These are phyloP conservation scores for Oemleria cerasiformis DNA, from an alignment of 306 rosid genomes.

Conservation along the genomic window DNA sequence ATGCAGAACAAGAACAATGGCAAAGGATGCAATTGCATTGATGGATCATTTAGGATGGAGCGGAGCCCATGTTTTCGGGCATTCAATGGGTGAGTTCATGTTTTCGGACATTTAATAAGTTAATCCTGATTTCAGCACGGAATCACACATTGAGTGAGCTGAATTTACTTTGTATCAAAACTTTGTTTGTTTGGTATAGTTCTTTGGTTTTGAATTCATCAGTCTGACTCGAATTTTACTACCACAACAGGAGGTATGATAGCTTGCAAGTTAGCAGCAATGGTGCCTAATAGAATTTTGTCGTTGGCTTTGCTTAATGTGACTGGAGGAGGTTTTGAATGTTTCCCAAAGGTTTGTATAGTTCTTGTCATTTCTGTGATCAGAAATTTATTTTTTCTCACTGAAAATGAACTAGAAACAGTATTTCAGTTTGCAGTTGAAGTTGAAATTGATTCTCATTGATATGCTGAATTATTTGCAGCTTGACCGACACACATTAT, in stretches of 20 bases:
- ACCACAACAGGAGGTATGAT: slow-evolving; percentile 78
- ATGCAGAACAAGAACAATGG: slow-evolving; percentile 87
- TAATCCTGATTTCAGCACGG: background rate
- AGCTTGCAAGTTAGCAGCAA: slow-evolving; percentile 85
- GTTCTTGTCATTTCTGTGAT: background rate
- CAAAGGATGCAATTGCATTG: slow-evolving; percentile 79
- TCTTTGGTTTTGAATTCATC: background rate
- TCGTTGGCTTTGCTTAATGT: slow-evolving; percentile 92
- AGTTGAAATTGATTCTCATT: background rate
- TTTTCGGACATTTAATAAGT: background rate
- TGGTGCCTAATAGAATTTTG: slow-evolving; percentile 72
- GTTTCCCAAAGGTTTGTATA: slow-evolving; percentile 77
- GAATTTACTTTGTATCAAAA: background rate
- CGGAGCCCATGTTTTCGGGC: slow-evolving; percentile 90
- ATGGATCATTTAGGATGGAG: slow-evolving; percentile 91
- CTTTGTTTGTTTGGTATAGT: background rate
- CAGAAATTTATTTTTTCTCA: background rate
- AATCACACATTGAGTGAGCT: slow-evolving; percentile 1
- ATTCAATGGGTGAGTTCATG: slow-evolving; percentile 81
- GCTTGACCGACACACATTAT: slow-evolving; percentile 61
- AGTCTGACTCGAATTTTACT: background rate
- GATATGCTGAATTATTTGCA: slow-evolving; percentile 32
- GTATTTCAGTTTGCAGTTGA: background rate
- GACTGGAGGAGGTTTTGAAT: slow-evolving; percentile 87
- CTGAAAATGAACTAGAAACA: background rate